Conservation (phyloP, 495 filamentous ascomycete species). For the Penicillium goetzii region DNA sequence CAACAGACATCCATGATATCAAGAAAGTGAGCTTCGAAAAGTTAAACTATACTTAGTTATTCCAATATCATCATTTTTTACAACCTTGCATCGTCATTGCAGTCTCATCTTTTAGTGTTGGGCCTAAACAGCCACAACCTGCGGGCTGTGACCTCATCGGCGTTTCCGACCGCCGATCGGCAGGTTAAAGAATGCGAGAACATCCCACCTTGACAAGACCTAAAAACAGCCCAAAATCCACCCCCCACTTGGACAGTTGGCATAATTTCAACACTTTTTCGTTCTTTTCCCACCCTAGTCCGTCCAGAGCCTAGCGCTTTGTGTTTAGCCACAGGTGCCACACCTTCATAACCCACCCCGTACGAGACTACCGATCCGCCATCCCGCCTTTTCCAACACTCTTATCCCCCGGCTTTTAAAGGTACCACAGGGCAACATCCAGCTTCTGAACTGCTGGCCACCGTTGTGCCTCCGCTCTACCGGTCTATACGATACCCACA, state of each 20-base stretch:
- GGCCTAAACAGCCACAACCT: conserved; percentile 13
- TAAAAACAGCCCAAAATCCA: not conserved
- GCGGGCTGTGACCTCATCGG: conserved; percentile 32
- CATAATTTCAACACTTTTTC: not conserved
- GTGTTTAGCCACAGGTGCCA: conserved; percentile 18
- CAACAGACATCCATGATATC: too few species aligned
- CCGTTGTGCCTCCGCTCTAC: not conserved
- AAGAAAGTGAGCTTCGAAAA: not conserved
- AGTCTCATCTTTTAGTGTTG: conserved; percentile 3
- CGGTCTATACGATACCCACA: not conserved
- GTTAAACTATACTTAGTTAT: not conserved
- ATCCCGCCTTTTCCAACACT: conserved; percentile 16
- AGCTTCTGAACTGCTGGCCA: not conserved
- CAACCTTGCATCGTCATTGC: not conserved
- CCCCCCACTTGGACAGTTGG: not conserved
- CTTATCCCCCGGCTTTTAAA: conserved; percentile 1
- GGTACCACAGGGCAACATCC: not conserved
- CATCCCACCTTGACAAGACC: conserved; percentile 14
- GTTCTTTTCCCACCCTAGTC: conserved; percentile 18
- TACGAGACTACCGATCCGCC: conserved; percentile 14
- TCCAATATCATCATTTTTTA: not conserved
- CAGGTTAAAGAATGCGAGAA: conserved; percentile 14
- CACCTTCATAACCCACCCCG: conserved; percentile 7
- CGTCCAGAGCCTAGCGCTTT: conserved; percentile 27
- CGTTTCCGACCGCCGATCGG: conserved; percentile 19